phyloP scores from a whole-genome alignment of 495 filamentous ascomycete genomes.

The Acidiella bohemica region DNA sequence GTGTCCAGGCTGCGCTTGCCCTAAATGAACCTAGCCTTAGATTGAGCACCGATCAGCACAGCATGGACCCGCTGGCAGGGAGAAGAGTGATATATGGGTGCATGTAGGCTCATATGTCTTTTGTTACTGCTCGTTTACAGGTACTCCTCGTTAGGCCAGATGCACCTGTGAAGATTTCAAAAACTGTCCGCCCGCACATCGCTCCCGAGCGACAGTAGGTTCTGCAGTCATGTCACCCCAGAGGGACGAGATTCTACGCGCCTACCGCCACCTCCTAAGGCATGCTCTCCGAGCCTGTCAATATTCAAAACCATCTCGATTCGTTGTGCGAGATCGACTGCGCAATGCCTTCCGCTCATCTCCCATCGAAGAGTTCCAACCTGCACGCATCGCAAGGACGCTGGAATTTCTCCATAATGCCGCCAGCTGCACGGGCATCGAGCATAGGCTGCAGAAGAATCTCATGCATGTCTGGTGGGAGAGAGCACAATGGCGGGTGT shows the following conservation, averaged over 20 bases:
- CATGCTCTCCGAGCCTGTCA: conserved; percentile 62
- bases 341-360: conserved; percentile 57
- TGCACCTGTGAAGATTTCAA: too few species aligned
- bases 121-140: too few species aligned
- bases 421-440: conserved; percentile 48
- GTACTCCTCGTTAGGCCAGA: too few species aligned
- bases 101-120: too few species aligned
- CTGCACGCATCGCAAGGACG: conserved; percentile 53
- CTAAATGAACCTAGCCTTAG: too few species aligned
- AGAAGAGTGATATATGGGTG: too few species aligned
- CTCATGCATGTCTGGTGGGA: conserved; percentile 49
- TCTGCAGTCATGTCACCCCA: not conserved
- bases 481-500: conserved; percentile 18
- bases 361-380: conserved; percentile 39
- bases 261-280: conserved; percentile 71
- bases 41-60: too few species aligned
- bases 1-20: too few species aligned
- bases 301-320: conserved; percentile 64
- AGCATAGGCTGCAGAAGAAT: conserved; percentile 71
- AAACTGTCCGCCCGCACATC: too few species aligned
- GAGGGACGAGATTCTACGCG: conserved; percentile 41
- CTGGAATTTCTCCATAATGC: conserved; percentile 64
- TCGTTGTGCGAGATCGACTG: conserved; percentile 48
- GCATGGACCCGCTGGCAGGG: too few species aligned
- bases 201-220: too few species aligned